These are phyloP conservation scores for Aphanomyces astaci DNA, from an alignment of 352 stramenopile genomes.

Conservation along the genomic window DNA sequence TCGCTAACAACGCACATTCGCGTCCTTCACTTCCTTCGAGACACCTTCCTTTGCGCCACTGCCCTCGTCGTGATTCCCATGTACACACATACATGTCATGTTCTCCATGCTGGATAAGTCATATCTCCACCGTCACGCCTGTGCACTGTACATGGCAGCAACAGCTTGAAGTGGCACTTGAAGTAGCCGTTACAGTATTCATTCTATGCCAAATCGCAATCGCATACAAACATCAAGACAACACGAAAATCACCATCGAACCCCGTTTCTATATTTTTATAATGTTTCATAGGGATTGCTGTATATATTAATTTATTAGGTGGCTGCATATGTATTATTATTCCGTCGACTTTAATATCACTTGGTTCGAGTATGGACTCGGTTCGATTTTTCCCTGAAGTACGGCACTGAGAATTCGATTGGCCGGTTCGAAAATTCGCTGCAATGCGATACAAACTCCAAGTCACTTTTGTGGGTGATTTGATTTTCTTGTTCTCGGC, in stretches of 20 bases:
- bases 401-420: not conserved
- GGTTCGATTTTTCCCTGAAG: too few relatives aligned
- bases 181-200: constrained; percentile 2
- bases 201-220: not conserved
- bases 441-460: too few relatives aligned
- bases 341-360: too few relatives aligned
- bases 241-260: too few relatives aligned
- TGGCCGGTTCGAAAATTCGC: not conserved
- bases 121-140: too few relatives aligned
- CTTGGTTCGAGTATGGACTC: too few relatives aligned
- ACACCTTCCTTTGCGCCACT: not conserved
- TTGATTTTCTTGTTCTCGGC: not conserved
- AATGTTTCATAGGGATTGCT: not conserved
- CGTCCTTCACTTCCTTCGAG: not conserved
- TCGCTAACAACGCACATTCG: not conserved
- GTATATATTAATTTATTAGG: too few relatives aligned
- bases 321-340: too few relatives aligned
- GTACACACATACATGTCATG: too few relatives aligned
- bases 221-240: not conserved
- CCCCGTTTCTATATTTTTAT: not conserved
- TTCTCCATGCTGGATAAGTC: too few relatives aligned
- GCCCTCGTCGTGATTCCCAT: not conserved
- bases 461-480: too few relatives aligned
- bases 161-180: constrained; percentile 4
- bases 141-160: not conserved